phyloP scores from a whole-genome alignment of 495 filamentous ascomycete species.

The Penicillium flavigenum region DNA sequence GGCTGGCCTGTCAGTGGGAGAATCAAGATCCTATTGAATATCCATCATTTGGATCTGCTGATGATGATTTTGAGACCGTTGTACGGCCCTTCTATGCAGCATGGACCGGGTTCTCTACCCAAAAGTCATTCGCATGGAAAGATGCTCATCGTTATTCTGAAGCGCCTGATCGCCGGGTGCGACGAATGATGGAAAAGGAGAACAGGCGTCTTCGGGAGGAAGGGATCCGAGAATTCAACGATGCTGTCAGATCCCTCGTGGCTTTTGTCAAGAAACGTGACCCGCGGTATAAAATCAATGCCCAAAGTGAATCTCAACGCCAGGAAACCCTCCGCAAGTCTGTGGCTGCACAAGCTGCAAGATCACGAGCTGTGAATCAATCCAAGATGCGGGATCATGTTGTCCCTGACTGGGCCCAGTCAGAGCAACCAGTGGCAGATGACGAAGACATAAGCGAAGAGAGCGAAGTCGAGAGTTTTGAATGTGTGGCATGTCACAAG shows the following conservation, averaged over 20 bases:
- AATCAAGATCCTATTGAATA: constrained; percentile 59
- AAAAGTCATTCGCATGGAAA: constrained; percentile 84
- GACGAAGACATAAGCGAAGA: constrained; percentile 60
- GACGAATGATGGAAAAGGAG: constrained; percentile 91
- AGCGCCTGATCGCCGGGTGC: constrained; percentile 79
- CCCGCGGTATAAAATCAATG: constrained; percentile 69
- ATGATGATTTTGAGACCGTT: constrained; percentile 66
- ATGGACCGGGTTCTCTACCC: constrained; percentile 82
- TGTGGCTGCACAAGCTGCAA: constrained; percentile 78
- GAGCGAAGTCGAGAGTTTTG: constrained; percentile 60
- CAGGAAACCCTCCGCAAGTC: constrained; percentile 77
- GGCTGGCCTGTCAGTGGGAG: constrained; percentile 67
- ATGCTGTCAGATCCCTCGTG: constrained; percentile 83
- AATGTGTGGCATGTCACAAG: constrained; percentile 91
- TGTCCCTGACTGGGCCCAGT: constrained; percentile 76
- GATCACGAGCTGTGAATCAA: constrained; percentile 76
- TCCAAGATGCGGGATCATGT: constrained; percentile 65
- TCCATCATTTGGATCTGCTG: constrained; percentile 73
- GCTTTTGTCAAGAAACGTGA: constrained; percentile 92
- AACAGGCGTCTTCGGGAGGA: constrained; percentile 85
- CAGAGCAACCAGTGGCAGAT: constrained; percentile 48
- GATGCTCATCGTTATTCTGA: constrained; percentile 79
- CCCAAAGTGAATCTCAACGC: constrained; percentile 74
- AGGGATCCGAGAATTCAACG: constrained; percentile 84
- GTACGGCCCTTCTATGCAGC: constrained; percentile 77